phyloP scores from a whole-genome alignment of 164 flowering plant species.

The Tetracentron sinense region DNA sequence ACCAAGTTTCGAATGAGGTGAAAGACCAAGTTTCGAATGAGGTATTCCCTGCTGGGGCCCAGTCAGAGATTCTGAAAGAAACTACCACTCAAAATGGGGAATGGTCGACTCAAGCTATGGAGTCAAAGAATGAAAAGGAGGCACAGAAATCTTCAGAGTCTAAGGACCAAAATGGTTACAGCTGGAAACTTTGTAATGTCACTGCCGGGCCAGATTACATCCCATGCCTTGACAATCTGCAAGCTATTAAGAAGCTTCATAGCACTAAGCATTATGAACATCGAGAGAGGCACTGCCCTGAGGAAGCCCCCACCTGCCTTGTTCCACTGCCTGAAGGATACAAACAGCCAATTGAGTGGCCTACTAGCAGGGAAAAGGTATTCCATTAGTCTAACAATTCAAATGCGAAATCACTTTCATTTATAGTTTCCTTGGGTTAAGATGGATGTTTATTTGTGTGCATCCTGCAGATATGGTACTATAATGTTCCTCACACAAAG shows the following conservation, averaged over 20 bases:
- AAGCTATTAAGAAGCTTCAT: constrained; percentile 42
- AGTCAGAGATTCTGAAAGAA: no score
- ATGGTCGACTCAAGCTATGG: no score
- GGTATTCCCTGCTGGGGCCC: no score
- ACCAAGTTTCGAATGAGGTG: no score
- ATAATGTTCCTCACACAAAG: constrained; percentile 64
- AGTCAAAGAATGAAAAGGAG: no score
- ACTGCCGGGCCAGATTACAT: constrained; percentile 64
- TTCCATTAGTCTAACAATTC: neutral
- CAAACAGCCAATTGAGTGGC: constrained; percentile 50
- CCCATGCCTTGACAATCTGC: constrained; percentile 62
- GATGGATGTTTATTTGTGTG: neutral
- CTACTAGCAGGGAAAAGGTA: constrained; percentile 68
- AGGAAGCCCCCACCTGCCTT: constrained; percentile 60
- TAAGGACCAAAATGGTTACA: constrained; percentile 24
- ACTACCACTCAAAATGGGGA: no score
- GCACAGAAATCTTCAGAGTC: no score
- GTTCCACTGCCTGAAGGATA: constrained; percentile 63
- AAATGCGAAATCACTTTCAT: neutral
- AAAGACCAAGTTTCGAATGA: no score
- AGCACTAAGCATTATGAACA: constrained; percentile 59
- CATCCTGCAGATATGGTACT: constrained; percentile 59
- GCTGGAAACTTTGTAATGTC: constrained; percentile 56
- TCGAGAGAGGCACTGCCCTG: constrained; percentile 75
- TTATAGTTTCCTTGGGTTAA: neutral